These are phyloP conservation scores for Rosa rugosa DNA, from an alignment of 306 rosid species.

Conservation along the genomic window DNA sequence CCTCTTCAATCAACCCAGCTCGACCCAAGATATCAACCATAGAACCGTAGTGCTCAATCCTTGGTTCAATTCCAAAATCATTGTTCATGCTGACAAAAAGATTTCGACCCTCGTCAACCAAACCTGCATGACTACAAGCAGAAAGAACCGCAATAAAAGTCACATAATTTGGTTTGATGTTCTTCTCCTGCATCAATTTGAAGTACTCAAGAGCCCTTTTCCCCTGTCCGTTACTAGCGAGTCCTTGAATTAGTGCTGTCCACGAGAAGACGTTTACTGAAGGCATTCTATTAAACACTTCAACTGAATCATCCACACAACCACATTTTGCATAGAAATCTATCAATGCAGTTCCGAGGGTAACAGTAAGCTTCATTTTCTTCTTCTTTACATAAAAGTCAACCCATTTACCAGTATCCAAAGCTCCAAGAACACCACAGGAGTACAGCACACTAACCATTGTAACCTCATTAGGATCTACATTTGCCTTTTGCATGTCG, in stretches of 20 bases:
- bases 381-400: slow-evolving; percentile 51
- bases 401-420: slow-evolving; percentile 67
- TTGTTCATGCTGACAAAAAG: slow-evolving; percentile 48
- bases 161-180: slow-evolving; percentile 49
- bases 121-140: slow-evolving; percentile 58
- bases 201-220: slow-evolving; percentile 51
- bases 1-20: slow-evolving; percentile 56
- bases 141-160: slow-evolving; percentile 56
- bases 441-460: slow-evolving; percentile 65
- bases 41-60: slow-evolving; percentile 66
- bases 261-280: slow-evolving; percentile 46
- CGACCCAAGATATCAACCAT: slow-evolving; percentile 72
- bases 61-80: slow-evolving; percentile 48
- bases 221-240: slow-evolving; percentile 59
- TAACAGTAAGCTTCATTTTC: slow-evolving; percentile 59
- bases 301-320: slow-evolving; percentile 42
- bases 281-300: slow-evolving; percentile 49
- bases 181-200: slow-evolving; percentile 40
- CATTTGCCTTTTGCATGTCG: slow-evolving; percentile 50
- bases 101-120: slow-evolving; percentile 52
- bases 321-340: slow-evolving; percentile 70
- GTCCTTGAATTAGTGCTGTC: slow-evolving; percentile 67
- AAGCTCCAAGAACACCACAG: slow-evolving; percentile 60
- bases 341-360: slow-evolving; percentile 59
- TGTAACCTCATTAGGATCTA: slow-evolving; percentile 63